Conservation (phyloP, 805 yeast species). For the Pichia cephalocereana region DNA sequence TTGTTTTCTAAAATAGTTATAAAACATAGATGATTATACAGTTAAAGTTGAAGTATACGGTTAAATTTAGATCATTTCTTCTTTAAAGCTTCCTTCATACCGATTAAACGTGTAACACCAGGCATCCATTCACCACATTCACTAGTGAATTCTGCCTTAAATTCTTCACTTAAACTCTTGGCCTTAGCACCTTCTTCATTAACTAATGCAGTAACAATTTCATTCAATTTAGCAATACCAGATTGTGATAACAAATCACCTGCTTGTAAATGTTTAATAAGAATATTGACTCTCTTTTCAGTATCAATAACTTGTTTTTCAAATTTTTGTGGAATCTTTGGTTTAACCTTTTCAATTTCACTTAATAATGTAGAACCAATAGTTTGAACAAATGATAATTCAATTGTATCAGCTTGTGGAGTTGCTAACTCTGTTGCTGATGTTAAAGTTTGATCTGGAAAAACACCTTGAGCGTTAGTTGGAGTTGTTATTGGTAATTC, state of each 20-base stretch:
- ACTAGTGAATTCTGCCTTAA: conserved; percentile 54
- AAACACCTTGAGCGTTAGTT: conserved; percentile 9
- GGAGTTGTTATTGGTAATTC: conserved; percentile 28
- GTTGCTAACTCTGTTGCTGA: neutral
- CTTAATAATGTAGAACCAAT: conserved; percentile 48
- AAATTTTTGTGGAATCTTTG: conserved; percentile 66
- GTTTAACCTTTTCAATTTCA: conserved; percentile 54
- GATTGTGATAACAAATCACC: conserved; percentile 52
- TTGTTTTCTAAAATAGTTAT: no score
- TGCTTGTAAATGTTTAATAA: conserved; percentile 72
- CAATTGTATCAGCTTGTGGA: conserved; percentile 19
- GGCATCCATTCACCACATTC: conserved; percentile 90
- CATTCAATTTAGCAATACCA: conserved; percentile 44
- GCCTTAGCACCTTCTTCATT: conserved; percentile 54
- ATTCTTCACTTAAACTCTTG: conserved; percentile 39
- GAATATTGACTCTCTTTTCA: conserved; percentile 66
- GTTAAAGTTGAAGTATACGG: neutral
- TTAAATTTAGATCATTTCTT: neutral
- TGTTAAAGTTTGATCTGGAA: neutral
- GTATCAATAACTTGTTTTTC: conserved; percentile 69
- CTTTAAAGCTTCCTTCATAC: conserved; percentile 46
- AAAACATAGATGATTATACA: no score
- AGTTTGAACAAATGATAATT: conserved; percentile 34
- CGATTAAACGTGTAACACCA: conserved; percentile 82
- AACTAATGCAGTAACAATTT: conserved; percentile 42